Base-by-base conservation (phyloP, 257 asterid species). In the Solanum gandarillasii region DNA sequence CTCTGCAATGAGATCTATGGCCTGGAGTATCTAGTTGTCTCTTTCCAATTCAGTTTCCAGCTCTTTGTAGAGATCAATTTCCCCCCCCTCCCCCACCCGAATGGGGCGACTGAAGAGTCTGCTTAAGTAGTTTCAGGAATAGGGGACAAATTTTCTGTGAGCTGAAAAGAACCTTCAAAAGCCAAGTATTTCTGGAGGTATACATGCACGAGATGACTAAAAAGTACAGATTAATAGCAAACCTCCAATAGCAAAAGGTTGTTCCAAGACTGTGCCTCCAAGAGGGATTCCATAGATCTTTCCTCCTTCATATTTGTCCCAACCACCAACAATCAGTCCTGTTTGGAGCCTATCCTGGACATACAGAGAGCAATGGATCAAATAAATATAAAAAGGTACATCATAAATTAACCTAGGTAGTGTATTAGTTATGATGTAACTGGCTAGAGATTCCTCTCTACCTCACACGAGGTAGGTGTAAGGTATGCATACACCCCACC, bases 261-360 rank as follows among this genome's bases (percentile, higher is more conserved):
- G 98, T 87, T 95, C 99, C 36, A 97, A 48, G 74, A 95, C 65
- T 65, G 99, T 92, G 88, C 99, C 99, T 87, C 98, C 99, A 88
- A 97, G 93, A 14, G 98, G 98, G 71, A 97, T 87, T 85, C 98
- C 98, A 89, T 94, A 97, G 39, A 97, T 95, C 92, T 97, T 95
- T 27, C 98, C 99, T 65, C 98, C 99, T 90, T 95, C 98, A 62
- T 97, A 94, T 89, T 95, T 97, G 88, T 97, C 99, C 99, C 99
- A 95, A 75, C 99, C 99, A 84, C 99, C 99, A 85, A 97, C 94
- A 87, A 97, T 97, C 85, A 97, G 89, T 60, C 99, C 99, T 86
- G 98, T 96, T 95, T 95, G 98, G 74, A 97, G 93, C 95, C 90
- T 93, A 89, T 93, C 92, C 98, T 97, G 93, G 86, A 86, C 86